phyloP scores from a whole-genome alignment of 805 yeast genomes.

The Citeromyces matritensis region DNA sequence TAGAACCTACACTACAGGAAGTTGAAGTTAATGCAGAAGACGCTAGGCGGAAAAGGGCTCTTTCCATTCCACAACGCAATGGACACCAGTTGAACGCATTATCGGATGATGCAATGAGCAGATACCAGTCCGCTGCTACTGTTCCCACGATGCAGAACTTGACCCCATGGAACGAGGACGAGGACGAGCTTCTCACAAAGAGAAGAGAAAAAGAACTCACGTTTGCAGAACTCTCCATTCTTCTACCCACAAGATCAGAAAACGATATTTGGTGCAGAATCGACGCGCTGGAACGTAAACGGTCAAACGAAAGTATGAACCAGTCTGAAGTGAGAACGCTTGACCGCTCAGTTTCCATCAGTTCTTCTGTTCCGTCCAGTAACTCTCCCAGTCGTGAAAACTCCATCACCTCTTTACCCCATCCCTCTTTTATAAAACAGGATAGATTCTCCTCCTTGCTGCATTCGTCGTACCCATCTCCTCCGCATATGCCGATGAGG shows the following conservation, averaged over 20 bases:
- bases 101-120: too few relatives aligned
- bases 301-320: conserved; percentile 1
- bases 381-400: conserved; percentile 5
- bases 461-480: conserved; percentile 6
- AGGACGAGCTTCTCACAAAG: conserved; percentile 50
- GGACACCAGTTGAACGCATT: too few relatives aligned
- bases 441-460: conserved; percentile 5
- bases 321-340: conserved; percentile 1
- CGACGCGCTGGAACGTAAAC: conserved; percentile 19
- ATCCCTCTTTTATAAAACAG: conserved; percentile 3
- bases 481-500: conserved; percentile 4
- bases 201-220: conserved; percentile 44
- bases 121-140: too few relatives aligned
- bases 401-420: conserved; percentile 3
- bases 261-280: conserved; percentile 58
- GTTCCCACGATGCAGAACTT: too few relatives aligned
- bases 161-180: conserved; percentile 45
- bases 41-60: too few relatives aligned
- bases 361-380: conserved; percentile 1
- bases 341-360: conserved; percentile 4
- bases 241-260: conserved; percentile 61
- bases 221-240: conserved; percentile 56
- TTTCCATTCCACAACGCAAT: too few relatives aligned
- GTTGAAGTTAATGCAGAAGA: too few relatives aligned
- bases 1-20: too few relatives aligned